A percentile compares a stretch with the other conserved stretches of the same genome.
These are phyloP conservation scores for Lipomyces orientalis DNA, from an alignment of 805 yeast species.

Conservation along the genomic window DNA sequence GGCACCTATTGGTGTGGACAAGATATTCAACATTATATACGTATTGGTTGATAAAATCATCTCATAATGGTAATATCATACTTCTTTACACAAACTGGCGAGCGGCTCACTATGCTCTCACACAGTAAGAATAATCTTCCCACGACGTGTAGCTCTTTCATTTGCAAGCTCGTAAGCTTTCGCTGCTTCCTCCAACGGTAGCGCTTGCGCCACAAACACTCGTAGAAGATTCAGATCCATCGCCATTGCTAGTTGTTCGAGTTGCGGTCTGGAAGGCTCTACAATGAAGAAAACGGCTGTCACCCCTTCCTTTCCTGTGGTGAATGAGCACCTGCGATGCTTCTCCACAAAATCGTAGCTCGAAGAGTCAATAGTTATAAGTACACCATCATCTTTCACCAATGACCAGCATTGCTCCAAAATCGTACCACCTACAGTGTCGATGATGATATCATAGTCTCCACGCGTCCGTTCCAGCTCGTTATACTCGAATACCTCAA, in stretches of 20 bases:
- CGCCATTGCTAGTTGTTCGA: not conserved
- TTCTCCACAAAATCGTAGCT: slow-evolving; percentile 4
- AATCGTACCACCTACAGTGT: slow-evolving; percentile 4
- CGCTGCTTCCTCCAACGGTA: not conserved
- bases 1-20: no score
- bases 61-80: no score
- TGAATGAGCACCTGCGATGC: slow-evolving; percentile 1
- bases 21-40: no score
- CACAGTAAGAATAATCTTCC: slow-evolving; percentile 1
- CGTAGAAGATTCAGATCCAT: not conserved
- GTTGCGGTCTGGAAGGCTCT: slow-evolving; percentile 1
- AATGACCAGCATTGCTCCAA: slow-evolving; percentile 7
- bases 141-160: not conserved
- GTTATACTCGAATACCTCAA: not conserved
- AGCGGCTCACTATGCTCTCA: not conserved
- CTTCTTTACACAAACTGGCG: no score
- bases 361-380: not conserved
- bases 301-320: slow-evolving; percentile 1
- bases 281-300: not conserved
- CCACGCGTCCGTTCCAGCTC: slow-evolving; percentile 1
- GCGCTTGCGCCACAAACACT: not conserved
- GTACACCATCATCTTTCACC: slow-evolving; percentile 1
- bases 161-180: slow-evolving; percentile 4
- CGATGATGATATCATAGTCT: not conserved
- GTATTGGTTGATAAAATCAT: no score